Evolutionary conservation across 2,329 filamentous ascomycete species (phyloP), one percentile per base, ranked within the genome.

Genomic region (Diaporthe nobilis): DNA sequence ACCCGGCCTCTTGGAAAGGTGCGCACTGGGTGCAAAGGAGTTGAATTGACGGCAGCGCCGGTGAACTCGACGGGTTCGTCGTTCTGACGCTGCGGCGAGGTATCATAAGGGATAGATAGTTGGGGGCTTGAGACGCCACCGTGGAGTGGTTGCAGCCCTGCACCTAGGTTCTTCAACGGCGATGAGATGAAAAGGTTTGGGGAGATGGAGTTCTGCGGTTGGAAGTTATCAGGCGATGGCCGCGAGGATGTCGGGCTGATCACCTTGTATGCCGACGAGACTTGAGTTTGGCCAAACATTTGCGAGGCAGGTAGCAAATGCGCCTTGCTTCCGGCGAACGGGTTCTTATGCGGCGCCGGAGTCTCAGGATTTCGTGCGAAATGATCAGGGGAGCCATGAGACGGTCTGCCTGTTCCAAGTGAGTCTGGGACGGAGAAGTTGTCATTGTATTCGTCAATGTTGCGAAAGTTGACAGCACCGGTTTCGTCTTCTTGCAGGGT

Each of bases 241-340:
- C 90, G 85, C 1, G 90, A 91, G 1, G 89, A 91, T 0, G 90
- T 91, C 28, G 90, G 90, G 75, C 89, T 91, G 61, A 84, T 81
- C 34, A 83, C 84, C 78, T 87, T 90, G 22, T 86, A 79, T 1
- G 85, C 88, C 1, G 90, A 90, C 2, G 90, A 90, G 44, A 84
- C 84, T 77, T 90, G 90, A 0, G 90, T 91, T 77, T 88, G 87
- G 1, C 84, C 86, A 78, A 92, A 92, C 12, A 92, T 83, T 79
- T 92, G 89, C 10, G 88, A 88, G 79, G 80, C 85, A 72, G 78
- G 83, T 80, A 85, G 84, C 78, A 82, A 80, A 75, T 74, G 82
- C 78, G 73, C 82, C 81, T 71, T 82, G 78, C 77, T 83, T 81
- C 82, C 81, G 13, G 81, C 84, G 78, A 90, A 90, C 0, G 89